These are phyloP conservation scores for Yamagishiella unicocca DNA, from an alignment of 139 green algal species.

Conservation along the genomic window DNA sequence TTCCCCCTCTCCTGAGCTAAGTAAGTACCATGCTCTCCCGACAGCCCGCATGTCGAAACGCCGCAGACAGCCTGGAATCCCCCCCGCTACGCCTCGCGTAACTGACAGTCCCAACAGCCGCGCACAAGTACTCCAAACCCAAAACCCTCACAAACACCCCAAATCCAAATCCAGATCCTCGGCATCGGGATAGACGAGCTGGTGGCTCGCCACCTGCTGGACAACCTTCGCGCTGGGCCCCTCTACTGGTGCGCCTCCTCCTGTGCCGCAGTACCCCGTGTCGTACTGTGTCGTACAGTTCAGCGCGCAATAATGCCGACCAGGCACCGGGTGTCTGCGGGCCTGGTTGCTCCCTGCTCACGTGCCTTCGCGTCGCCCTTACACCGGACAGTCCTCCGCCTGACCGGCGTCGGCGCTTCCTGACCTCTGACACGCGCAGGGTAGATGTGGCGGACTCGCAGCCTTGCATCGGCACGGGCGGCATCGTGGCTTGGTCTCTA, in stretches of 20 bases:
- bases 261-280: too few relatives aligned
- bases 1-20: too few relatives aligned
- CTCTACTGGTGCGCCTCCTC: conserved; percentile 55
- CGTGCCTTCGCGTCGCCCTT: not conserved
- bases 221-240: conserved; percentile 51
- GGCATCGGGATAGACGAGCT: conserved; percentile 82
- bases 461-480: conserved; percentile 83
- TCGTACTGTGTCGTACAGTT: not conserved
- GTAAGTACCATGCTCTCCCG: too few relatives aligned
- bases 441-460: conserved; percentile 78
- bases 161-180: conserved; percentile 37
- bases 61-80: too few relatives aligned
- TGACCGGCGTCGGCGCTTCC: too few relatives aligned
- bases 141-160: too few relatives aligned
- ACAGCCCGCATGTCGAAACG: too few relatives aligned
- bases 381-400: not conserved
- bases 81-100: too few relatives aligned
- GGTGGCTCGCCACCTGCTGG: conserved; percentile 69
- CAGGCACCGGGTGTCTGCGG: too few relatives aligned
- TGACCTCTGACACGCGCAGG: conserved; percentile 44
- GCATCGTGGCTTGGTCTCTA: conserved; percentile 64
- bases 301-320: too few relatives aligned
- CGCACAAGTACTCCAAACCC: too few relatives aligned
- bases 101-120: too few relatives aligned
- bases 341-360: not conserved